Percentiles rank a stretch among this genome's conserved stretches.
phyloP scores from a whole-genome alignment of 208 protist species.

The Crithidia expoeki region DNA sequence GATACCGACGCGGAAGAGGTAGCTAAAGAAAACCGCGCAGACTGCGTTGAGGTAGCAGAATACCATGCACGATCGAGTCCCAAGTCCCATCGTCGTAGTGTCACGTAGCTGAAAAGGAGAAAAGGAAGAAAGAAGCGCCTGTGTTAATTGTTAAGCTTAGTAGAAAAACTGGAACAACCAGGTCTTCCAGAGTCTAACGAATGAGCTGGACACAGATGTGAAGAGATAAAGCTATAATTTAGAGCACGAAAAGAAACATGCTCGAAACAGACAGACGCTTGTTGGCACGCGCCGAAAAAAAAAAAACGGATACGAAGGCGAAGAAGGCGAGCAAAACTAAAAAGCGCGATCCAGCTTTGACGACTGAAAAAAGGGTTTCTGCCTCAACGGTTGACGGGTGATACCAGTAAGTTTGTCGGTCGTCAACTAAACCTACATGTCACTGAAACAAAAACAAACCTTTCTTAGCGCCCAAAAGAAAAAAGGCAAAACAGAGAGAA shows the following conservation, averaged over 20 bases:
- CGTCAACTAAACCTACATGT: too few relatives aligned
- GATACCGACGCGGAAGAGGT: constrained; percentile 73
- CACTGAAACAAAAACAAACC: too few relatives aligned
- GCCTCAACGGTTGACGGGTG: too few relatives aligned
- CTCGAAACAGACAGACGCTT: background rate
- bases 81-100: constrained; percentile 47
- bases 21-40: constrained; percentile 75
- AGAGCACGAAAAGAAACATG: background rate
- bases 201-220: background rate
- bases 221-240: background rate
- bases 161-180: background rate
- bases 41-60: constrained; percentile 80
- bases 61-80: constrained; percentile 65
- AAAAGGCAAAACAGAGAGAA: too few relatives aligned
- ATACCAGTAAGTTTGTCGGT: too few relatives aligned
- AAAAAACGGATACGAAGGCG: background rate
- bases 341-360: too few relatives aligned
- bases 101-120: constrained; percentile 2
- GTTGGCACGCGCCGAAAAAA: background rate
- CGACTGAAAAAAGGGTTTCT: too few relatives aligned
- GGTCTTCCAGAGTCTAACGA: too few relatives aligned
- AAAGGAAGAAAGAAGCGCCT: background rate
- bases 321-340: background rate
- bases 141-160: too few relatives aligned
- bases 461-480: too few relatives aligned